A percentile compares a stretch with the other conserved stretches of the same genome.
Conservation (phyloP, 352 stramenopile genomes). For the Globisporangium cederbergense region DNA sequence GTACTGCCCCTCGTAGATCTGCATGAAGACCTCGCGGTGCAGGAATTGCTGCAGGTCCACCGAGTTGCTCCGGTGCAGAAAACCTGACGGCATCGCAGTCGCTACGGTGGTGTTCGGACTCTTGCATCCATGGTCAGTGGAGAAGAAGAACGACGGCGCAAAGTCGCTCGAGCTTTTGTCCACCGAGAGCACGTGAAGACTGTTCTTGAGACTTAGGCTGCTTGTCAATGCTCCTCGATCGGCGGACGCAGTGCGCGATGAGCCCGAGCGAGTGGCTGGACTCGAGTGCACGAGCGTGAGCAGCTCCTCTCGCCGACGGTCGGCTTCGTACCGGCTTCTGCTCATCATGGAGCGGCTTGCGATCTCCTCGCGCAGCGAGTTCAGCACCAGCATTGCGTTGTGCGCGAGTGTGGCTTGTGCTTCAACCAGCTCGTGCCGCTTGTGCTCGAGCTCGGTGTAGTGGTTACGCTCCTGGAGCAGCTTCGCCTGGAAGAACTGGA, state of each 20-base stretch:
- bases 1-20: slow-evolving; percentile 62
- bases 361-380: slow-evolving; percentile 48
- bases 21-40: slow-evolving; percentile 47
- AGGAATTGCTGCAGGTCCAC: slow-evolving; percentile 24
- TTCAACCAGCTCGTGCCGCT: slow-evolving; percentile 24
- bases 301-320: slow-evolving; percentile 46
- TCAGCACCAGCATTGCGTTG: slow-evolving; percentile 33
- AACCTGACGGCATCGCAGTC: background rate
- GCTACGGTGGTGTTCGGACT: background rate
- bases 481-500: slow-evolving; percentile 32
- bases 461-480: slow-evolving; percentile 36
- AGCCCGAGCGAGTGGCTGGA: slow-evolving; percentile 10
- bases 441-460: slow-evolving; percentile 24
- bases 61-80: slow-evolving; percentile 22
- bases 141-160: background rate
- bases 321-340: slow-evolving; percentile 36
- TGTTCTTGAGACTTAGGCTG: slow-evolving; percentile 4
- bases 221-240: background rate
- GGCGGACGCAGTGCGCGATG: background rate
- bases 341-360: slow-evolving; percentile 37
- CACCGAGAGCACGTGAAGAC: background rate
- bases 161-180: background rate
- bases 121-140: slow-evolving; percentile 1
- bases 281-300: slow-evolving; percentile 41
- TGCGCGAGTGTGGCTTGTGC: slow-evolving; percentile 26